Conservation (phyloP, 352 stramenopile species). For the Phytophthora pisi region DNA sequence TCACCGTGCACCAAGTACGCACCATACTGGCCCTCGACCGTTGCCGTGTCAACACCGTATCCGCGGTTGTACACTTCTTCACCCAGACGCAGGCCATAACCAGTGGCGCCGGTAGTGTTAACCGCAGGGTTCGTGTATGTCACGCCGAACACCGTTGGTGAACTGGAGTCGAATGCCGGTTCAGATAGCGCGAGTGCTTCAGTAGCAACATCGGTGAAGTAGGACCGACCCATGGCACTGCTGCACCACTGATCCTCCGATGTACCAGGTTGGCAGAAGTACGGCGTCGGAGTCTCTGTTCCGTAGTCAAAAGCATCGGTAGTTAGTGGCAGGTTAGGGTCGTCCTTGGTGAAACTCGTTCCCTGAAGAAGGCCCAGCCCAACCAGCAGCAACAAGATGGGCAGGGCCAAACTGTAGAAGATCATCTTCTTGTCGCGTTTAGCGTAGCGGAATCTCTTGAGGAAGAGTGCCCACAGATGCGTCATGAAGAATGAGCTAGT, state of each 20-base stretch:
- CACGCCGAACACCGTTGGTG: slow-evolving; percentile 61
- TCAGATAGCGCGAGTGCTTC: slow-evolving; percentile 29
- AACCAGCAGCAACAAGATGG: slow-evolving; percentile 57
- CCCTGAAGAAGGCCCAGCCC: slow-evolving; percentile 58
- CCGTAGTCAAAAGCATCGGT: slow-evolving; percentile 30
- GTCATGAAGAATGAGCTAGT: slow-evolving; percentile 34
- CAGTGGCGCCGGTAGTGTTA: slow-evolving; percentile 52
- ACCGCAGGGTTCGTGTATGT: slow-evolving; percentile 55
- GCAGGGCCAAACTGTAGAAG: slow-evolving; percentile 60
- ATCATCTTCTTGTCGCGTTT: slow-evolving; percentile 69
- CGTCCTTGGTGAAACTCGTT: slow-evolving; percentile 40
- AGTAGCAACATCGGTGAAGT: slow-evolving; percentile 46
- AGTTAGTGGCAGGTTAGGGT: slow-evolving; percentile 47
- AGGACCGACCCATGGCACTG: slow-evolving; percentile 34
- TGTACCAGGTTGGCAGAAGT: slow-evolving; percentile 42
- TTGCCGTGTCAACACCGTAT: slow-evolving; percentile 30
- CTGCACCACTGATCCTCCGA: slow-evolving; percentile 46
- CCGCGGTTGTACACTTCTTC: slow-evolving; percentile 60
- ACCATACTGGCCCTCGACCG: slow-evolving; percentile 50
- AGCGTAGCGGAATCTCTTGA: slow-evolving; percentile 67
- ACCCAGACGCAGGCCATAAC: slow-evolving; percentile 50
- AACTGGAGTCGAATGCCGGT: slow-evolving; percentile 40
- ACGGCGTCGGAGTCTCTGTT: slow-evolving; percentile 48
- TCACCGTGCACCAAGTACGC: slow-evolving; percentile 57
- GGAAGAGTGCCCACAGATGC: slow-evolving; percentile 55